A percentile compares a stretch with the other conserved stretches of the same genome.
Evolutionary conservation across 2,329 filamentous ascomycete genomes (phyloP).

Genomic region (Chaetomiaceae sp.): DNA sequence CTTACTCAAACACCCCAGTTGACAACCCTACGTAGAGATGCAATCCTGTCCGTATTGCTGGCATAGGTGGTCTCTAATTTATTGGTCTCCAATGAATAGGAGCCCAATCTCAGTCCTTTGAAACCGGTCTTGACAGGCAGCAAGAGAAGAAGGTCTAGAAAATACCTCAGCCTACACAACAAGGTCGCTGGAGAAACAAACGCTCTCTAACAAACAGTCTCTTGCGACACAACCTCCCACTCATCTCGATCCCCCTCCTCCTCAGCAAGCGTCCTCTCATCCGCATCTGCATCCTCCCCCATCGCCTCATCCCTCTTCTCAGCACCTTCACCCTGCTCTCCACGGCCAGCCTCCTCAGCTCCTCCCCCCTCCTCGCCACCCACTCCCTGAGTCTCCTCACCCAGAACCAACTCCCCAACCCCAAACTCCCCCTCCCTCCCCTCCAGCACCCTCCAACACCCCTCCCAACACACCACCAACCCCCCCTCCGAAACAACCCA

Average conservation of each 20-base stretch:
- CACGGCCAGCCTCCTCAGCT: too few relatives aligned
- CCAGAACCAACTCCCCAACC: neutral
- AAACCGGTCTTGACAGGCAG: too few relatives aligned
- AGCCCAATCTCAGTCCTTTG: too few relatives aligned
- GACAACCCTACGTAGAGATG: too few relatives aligned
- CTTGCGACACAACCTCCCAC: constrained; percentile 10
- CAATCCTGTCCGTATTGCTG: too few relatives aligned
- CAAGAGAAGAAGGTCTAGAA: too few relatives aligned
- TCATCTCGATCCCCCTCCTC: neutral
- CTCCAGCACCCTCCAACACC: neutral
- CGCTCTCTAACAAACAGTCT: neutral
- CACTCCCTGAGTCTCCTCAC: neutral
- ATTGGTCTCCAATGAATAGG: too few relatives aligned
- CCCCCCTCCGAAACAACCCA: constrained; percentile 14
- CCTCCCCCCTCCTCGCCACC: neutral
- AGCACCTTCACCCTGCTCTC: neutral
- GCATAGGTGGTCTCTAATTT: too few relatives aligned
- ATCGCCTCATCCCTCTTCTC: neutral
- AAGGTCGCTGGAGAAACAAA: too few relatives aligned
- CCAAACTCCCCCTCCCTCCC: neutral
- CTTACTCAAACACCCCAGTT: too few relatives aligned
- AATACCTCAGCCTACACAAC: too few relatives aligned
- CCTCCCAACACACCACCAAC: constrained; percentile 12
- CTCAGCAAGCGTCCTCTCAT: constrained; percentile 6
- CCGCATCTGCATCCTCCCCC: neutral